A percentile compares a stretch with the other conserved stretches of the same genome.
Conservation (phyloP, 352 stramenopile species). For the Thalassiosira livingstoniorum region DNA sequence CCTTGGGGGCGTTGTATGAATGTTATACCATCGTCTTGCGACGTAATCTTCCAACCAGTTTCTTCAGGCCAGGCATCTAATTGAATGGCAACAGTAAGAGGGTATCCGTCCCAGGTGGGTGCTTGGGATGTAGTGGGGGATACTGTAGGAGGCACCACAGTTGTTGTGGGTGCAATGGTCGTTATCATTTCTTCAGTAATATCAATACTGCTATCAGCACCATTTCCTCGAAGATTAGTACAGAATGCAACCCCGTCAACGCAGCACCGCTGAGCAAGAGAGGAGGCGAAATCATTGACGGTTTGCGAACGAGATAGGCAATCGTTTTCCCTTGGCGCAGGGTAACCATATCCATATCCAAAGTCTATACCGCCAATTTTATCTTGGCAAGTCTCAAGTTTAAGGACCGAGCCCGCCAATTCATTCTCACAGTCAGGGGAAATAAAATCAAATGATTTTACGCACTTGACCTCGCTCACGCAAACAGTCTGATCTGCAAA, state of each 20-base stretch:
- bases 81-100: slow-evolving; percentile 24
- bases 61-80: slow-evolving; percentile 46
- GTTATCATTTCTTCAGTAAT: not conserved
- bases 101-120: slow-evolving; percentile 38
- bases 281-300: slow-evolving; percentile 28
- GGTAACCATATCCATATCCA: slow-evolving; percentile 31
- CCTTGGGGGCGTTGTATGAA: slow-evolving; percentile 24
- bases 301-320: slow-evolving; percentile 6
- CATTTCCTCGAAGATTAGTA: slow-evolving; percentile 7
- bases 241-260: slow-evolving; percentile 46
- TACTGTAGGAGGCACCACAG: slow-evolving; percentile 8
- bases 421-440: slow-evolving; percentile 40
- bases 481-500: slow-evolving; percentile 19
- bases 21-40: slow-evolving; percentile 17
- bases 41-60: slow-evolving; percentile 38
- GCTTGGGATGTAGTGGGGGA: slow-evolving; percentile 22
- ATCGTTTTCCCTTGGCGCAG: slow-evolving; percentile 44
- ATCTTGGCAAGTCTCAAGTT: slow-evolving; percentile 43
- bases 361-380: slow-evolving; percentile 39
- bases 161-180: not conserved
- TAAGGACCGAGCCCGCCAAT: slow-evolving; percentile 26
- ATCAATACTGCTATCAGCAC: not conserved
- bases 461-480: slow-evolving; percentile 38
- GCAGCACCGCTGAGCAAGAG: slow-evolving; percentile 35
- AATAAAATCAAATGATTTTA: slow-evolving; percentile 38